These are phyloP conservation scores for Cytospora chrysosperma DNA, from an alignment of 2,329 filamentous ascomycete genomes.

Conservation along the genomic window DNA sequence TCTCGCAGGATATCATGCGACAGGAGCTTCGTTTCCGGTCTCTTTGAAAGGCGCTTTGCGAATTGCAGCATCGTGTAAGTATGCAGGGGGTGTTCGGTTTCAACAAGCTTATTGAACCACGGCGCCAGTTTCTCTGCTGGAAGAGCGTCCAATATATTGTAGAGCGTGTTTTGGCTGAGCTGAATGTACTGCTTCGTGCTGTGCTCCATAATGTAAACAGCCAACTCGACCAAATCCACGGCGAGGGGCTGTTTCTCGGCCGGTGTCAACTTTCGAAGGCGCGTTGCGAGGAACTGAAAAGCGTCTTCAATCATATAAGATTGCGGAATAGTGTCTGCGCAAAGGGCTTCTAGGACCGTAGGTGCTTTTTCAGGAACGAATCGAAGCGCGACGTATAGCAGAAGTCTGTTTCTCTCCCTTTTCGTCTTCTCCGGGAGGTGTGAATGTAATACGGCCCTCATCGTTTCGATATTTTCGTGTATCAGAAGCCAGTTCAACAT, in stretches of 20 bases:
- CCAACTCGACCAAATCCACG: constrained; percentile 16
- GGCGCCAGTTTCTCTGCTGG: constrained; percentile 29
- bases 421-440: constrained; percentile 26
- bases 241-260: background rate
- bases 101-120: constrained; percentile 38
- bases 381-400: constrained; percentile 34
- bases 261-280: background rate
- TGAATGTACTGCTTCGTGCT: constrained; percentile 28
- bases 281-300: constrained; percentile 23
- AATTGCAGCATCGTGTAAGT: constrained; percentile 48
- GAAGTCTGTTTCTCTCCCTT: constrained; percentile 32
- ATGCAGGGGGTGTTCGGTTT: constrained; percentile 35
- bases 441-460: constrained; percentile 36
- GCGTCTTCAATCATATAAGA: constrained; percentile 27
- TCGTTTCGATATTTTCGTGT: constrained; percentile 30
- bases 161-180: constrained; percentile 40
- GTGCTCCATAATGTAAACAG: constrained; percentile 25
- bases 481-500: constrained; percentile 35
- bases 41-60: constrained; percentile 45
- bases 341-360: constrained; percentile 27
- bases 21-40: constrained; percentile 37
- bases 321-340: constrained; percentile 18
- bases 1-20: constrained; percentile 46
- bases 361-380: constrained; percentile 24
- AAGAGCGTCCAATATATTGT: constrained; percentile 20